Base-by-base conservation (phyloP, 1,284 basidiomycete species). In the Sanghuangporus baumii region DNA sequence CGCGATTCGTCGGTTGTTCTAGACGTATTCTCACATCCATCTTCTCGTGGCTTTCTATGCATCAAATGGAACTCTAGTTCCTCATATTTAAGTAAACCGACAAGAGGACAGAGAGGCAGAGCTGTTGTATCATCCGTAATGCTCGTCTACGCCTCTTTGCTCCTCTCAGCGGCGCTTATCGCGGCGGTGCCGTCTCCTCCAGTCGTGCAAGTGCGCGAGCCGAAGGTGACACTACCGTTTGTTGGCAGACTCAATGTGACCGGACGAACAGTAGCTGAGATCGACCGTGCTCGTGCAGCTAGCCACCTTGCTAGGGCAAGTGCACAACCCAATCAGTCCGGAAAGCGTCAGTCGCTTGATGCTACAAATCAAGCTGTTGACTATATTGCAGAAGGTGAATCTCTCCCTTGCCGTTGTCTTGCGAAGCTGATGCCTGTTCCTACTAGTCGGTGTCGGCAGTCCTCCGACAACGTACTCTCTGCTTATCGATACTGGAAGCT, bases 401-500 rank as follows among this genome's bases (percentile, higher is more conserved):
- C 26, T 23, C 41, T 20, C 8, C 18, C 37, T 8, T 23, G 11
- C n/a, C 26, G 37, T 43, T 23, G n/a, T 58, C 34, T 56, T 14
- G 52, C 18, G 20, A 52, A 31, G n/a, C 4, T 50, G 16, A 18
- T 18, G 11, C 3, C 4, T 14, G 16, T 3, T 31, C 20, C 20
- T 31, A 40, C 11, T 18, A 62, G 61, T 67, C 40, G 66, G 66
- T 16, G 64, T 67, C 23, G 66, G 66, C 7, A 67, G 50, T 48
- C 66, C 66, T 3, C 36, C 66, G 8, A 67, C 66, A 11, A 51
- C 59, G 20, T 63, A 67, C 56, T 51, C 55, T 47, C 60, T 68
- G 3, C 52, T 68, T 36, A 65, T 68, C 37, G 67, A 68, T 57
- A 68, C 66, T 2, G 67, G 67, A 31, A 62, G 60, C n/a, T 67